A percentile compares a stretch with the other conserved stretches of the same genome.
Conservation (phyloP, 768 basidiomycete species). For the Mycena capillaripes region DNA sequence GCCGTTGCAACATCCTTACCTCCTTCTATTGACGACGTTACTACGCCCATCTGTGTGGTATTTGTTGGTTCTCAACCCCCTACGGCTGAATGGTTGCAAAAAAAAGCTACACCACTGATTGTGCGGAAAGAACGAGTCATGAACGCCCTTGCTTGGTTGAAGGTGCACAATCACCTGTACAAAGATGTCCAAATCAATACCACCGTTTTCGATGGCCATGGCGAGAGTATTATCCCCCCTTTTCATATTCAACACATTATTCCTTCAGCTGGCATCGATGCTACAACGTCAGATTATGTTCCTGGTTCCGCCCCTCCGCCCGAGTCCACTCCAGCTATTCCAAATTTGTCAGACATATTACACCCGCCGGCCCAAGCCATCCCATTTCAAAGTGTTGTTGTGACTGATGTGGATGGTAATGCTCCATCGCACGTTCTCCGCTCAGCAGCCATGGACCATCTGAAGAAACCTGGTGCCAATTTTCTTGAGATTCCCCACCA, state of each 20-base stretch:
- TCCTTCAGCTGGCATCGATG: not conserved
- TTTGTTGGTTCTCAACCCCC: not conserved
- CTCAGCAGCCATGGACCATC: constrained; percentile 41
- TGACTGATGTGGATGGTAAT: constrained; percentile 39
- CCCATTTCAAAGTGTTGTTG: constrained; percentile 10
- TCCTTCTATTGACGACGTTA: not conserved
- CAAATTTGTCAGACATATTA: not conserved
- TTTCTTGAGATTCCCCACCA: constrained; percentile 38
- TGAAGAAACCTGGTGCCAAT: constrained; percentile 33
- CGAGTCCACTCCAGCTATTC: not conserved
- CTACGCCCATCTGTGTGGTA: not conserved
- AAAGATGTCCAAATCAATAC: not conserved
- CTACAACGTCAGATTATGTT: not conserved
- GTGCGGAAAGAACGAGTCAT: not conserved
- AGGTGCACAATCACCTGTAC: not conserved
- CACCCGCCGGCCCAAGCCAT: not conserved
- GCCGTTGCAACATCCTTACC: not conserved
- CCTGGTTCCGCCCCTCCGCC: not conserved
- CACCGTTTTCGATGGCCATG: not conserved
- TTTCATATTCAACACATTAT: not conserved
- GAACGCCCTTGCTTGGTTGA: not conserved
- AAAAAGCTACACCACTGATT: not conserved
- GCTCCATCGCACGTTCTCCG: constrained; percentile 31
- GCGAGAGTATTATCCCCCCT: not conserved
- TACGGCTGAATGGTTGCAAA: not conserved